A percentile compares a stretch with the other conserved stretches of the same genome.
Evolutionary conservation across 2,329 filamentous ascomycete genomes (phyloP).

Genomic region (Colletotrichum siamense): DNA sequence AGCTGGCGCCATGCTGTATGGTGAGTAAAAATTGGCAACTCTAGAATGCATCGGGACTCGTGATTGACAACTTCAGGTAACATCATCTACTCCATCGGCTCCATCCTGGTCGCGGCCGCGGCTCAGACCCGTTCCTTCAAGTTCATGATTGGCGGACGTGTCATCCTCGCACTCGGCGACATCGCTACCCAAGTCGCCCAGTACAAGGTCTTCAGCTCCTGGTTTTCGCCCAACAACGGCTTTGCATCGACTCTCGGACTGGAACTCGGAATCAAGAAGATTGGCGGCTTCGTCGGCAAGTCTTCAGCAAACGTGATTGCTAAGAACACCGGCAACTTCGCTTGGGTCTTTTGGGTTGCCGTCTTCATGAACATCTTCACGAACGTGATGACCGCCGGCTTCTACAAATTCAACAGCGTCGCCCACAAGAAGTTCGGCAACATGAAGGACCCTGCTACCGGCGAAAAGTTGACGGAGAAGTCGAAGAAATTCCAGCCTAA

Average conservation of each 20-base stretch:
- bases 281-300: conserved; percentile 66
- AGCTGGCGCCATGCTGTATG: conserved; percentile 42
- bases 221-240: conserved; percentile 66
- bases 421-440: conserved; percentile 52
- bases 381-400: conserved; percentile 56
- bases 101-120: conserved; percentile 63
- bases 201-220: conserved; percentile 69
- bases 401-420: conserved; percentile 61
- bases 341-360: conserved; percentile 66
- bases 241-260: conserved; percentile 67
- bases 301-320: conserved; percentile 65
- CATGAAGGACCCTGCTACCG: conserved; percentile 59
- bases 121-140: conserved; percentile 60
- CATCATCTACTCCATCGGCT: conserved; percentile 60
- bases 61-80: conserved; percentile 50
- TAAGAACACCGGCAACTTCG: conserved; percentile 61
- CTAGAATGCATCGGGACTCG: background rate
- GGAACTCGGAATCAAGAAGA: conserved; percentile 65
- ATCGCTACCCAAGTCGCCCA: conserved; percentile 69
- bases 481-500: conserved; percentile 61
- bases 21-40: background rate
- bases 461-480: conserved; percentile 64
- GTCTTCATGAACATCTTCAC: conserved; percentile 71
- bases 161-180: conserved; percentile 64
- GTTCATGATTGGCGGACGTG: conserved; percentile 64